These are phyloP conservation scores for Ogataea dorogensis DNA, from an alignment of 805 yeast genomes.

Conservation along the genomic window DNA sequence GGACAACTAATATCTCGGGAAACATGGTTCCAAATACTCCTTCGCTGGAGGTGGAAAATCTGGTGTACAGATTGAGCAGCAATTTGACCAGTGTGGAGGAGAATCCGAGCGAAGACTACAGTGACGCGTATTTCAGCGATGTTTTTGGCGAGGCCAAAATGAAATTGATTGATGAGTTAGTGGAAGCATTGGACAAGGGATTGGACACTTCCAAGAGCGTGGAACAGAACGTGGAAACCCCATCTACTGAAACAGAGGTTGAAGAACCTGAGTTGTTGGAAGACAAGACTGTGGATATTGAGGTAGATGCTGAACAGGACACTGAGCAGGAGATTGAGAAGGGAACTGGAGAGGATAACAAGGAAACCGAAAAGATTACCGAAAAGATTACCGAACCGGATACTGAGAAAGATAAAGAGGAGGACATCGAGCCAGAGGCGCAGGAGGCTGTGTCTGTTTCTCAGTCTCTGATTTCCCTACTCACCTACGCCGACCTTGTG, in stretches of 20 bases:
- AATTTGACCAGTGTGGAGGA: conserved; percentile 15
- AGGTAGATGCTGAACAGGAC: no score
- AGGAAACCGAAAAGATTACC: no score
- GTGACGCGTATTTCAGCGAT: conserved; percentile 27
- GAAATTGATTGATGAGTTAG: conserved; percentile 16
- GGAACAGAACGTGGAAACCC: no score
- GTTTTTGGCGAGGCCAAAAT: conserved; percentile 18
- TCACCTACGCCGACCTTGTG: conserved; percentile 21
- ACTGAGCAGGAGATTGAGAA: no score
- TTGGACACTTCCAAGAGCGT: no score
- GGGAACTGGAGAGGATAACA: no score
- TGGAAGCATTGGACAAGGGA: conserved; percentile 4
- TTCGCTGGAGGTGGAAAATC: conserved; percentile 25
- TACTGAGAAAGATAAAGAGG: no score
- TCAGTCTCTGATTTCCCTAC: conserved; percentile 8
- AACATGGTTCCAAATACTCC: conserved; percentile 21
- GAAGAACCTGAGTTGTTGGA: not conserved
- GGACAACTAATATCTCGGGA: conserved; percentile 17
- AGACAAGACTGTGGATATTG: conserved; percentile 1
- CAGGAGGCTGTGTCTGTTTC: no score
- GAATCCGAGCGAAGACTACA: conserved; percentile 24
- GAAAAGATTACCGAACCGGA: no score
- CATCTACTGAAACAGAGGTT: not conserved
- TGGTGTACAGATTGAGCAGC: conserved; percentile 21
- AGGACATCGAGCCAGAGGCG: no score